Conservation (phyloP, 768 basidiomycete species). For the Lactarius akahatsu region DNA sequence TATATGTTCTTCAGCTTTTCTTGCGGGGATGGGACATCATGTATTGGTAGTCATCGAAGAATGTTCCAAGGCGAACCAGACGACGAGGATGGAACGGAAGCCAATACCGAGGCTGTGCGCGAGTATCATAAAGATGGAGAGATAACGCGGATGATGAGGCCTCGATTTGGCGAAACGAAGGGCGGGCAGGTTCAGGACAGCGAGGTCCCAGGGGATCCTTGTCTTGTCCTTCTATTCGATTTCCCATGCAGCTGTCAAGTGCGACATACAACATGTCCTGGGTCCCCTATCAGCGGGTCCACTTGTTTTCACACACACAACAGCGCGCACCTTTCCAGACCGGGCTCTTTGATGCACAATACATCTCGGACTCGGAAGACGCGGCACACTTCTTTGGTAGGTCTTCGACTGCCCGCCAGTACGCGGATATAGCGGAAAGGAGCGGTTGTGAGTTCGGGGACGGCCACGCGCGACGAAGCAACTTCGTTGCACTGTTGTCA, state of each 20-base stretch:
- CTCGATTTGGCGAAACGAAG: slow-evolving; percentile 32
- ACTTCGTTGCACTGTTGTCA: no score
- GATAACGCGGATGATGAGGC: background rate
- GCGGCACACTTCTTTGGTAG: slow-evolving; percentile 37
- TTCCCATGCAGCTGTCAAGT: slow-evolving; percentile 24
- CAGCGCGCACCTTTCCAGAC: slow-evolving; percentile 37
- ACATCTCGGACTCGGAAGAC: slow-evolving; percentile 30
- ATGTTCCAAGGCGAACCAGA: background rate
- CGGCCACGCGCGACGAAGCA: no score
- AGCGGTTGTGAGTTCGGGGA: no score
- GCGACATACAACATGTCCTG: background rate
- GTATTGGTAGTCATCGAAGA: slow-evolving; percentile 5
- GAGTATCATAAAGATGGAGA: background rate
- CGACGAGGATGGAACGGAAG: background rate
- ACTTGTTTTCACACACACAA: background rate
- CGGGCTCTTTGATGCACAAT: slow-evolving; percentile 38
- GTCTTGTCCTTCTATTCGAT: slow-evolving; percentile 39
- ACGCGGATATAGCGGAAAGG: slow-evolving; percentile 34
- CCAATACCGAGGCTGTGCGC: background rate
- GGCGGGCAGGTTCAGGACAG: slow-evolving; percentile 41
- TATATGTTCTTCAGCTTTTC: slow-evolving; percentile 1
- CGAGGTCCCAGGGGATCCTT: slow-evolving; percentile 41
- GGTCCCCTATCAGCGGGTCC: background rate
- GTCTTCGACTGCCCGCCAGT: slow-evolving; percentile 31
- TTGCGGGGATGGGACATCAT: background rate